Conservation (phyloP, 306 rosid species). For the Pyrus pyrifolia region DNA sequence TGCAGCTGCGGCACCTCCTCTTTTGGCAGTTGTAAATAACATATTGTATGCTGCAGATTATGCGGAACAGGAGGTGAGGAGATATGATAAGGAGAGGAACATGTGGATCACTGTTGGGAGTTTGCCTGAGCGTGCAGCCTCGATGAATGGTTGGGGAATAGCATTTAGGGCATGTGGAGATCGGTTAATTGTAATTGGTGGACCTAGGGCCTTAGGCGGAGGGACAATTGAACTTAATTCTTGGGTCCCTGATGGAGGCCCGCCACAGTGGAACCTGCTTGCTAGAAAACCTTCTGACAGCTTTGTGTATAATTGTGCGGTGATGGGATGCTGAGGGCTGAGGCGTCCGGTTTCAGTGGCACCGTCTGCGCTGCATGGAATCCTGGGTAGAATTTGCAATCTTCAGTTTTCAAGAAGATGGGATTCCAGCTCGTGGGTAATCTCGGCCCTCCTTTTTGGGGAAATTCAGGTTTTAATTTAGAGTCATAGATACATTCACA, state of each 20-base stretch:
- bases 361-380: constrained; percentile 13
- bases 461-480: constrained; percentile 27
- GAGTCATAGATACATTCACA: constrained; percentile 30
- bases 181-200: constrained; percentile 50
- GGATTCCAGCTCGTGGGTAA: constrained; percentile 27
- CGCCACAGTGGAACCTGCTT: constrained; percentile 49
- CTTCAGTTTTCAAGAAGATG: constrained; percentile 34
- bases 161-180: constrained; percentile 75
- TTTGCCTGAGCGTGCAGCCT: constrained; percentile 42
- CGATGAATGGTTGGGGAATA: constrained; percentile 65
- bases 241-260: constrained; percentile 46
- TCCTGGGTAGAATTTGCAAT: constrained; percentile 26
- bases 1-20: constrained; percentile 64
- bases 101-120: constrained; percentile 42
- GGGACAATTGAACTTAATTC: constrained; percentile 41
- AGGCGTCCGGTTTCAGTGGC: constrained; percentile 15
- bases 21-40: constrained; percentile 74
- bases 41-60: constrained; percentile 63
- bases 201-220: constrained; percentile 21
- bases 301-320: constrained; percentile 70
- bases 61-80: constrained; percentile 33
- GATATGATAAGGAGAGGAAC: constrained; percentile 34
- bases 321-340: constrained; percentile 83
- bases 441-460: constrained; percentile 34
- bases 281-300: constrained; percentile 33